Evolutionary conservation across 2,329 filamentous ascomycete species (phyloP).

Genomic region (Stagonosporopsis vannaccii): DNA sequence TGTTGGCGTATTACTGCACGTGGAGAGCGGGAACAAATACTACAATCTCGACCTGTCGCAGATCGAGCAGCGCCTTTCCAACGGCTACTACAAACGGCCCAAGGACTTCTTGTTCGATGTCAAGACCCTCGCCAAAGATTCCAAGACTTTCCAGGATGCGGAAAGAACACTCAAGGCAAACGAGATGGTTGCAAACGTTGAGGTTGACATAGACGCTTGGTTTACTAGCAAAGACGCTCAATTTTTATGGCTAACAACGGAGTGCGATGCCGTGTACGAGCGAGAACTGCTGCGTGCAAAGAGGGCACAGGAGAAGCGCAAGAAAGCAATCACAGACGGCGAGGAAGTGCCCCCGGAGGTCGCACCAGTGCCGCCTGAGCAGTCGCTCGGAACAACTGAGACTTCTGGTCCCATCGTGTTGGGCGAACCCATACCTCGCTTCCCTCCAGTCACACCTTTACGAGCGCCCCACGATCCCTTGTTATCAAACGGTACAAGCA

Average conservation of each 20-base stretch:
- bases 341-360: conserved; percentile 51
- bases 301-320: conserved; percentile 65
- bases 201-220: conserved; percentile 86
- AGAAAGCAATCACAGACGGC: conserved; percentile 46
- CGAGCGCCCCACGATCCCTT: conserved; percentile 56
- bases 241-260: conserved; percentile 46
- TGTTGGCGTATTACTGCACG: conserved; percentile 77
- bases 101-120: conserved; percentile 91
- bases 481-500: conserved; percentile 65
- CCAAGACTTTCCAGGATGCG: conserved; percentile 80
- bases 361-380: conserved; percentile 50
- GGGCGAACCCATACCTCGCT: conserved; percentile 67
- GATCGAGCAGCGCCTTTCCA: conserved; percentile 95
- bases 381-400: conserved; percentile 54
- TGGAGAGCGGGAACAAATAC: conserved; percentile 80
- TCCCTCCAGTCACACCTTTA: conserved; percentile 54
- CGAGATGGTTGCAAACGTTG: conserved; percentile 89
- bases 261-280: conserved; percentile 83
- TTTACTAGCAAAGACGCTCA: conserved; percentile 66
- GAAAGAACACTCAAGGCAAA: conserved; percentile 86
- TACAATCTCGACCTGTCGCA: conserved; percentile 94
- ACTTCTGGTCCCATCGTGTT: conserved; percentile 59
- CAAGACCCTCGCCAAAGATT: conserved; percentile 82
- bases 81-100: conserved; percentile 92
- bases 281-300: conserved; percentile 70